phyloP scores from a whole-genome alignment of 164 flowering plant species.

The Magnolia changhungtana region DNA sequence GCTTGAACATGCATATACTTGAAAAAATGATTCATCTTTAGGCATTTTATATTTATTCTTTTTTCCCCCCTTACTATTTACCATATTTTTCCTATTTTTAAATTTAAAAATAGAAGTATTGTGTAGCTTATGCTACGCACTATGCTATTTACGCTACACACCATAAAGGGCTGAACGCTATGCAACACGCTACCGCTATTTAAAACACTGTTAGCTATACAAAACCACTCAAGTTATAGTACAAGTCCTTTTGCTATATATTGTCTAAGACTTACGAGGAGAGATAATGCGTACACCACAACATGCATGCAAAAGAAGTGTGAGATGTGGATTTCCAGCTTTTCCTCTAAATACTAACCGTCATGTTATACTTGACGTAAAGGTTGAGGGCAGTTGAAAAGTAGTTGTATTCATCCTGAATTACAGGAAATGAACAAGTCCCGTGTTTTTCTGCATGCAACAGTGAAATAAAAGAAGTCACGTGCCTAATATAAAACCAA shows the following conservation, averaged over 20 bases:
- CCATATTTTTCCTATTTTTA: no score
- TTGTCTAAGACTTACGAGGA: background rate
- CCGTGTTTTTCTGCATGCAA: constrained; percentile 83
- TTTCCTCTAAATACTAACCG: constrained; percentile 43
- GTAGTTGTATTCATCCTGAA: constrained; percentile 66
- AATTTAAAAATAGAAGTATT: no score
- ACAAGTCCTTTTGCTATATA: background rate
- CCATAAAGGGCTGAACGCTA: no score
- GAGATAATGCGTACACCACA: background rate
- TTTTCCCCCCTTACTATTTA: no score
- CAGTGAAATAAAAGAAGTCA: background rate
- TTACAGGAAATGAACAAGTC: constrained; percentile 72
- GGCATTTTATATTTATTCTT: no score
- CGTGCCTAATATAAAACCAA: background rate
- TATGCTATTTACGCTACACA: no score
- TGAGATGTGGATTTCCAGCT: background rate
- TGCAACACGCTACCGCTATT: no score
- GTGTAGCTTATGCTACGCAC: no score
- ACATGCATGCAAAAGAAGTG: background rate
- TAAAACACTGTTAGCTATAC: no score
- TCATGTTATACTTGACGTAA: constrained; percentile 75
- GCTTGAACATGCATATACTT: no score
- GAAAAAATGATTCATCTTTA: no score
- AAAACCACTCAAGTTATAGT: background rate
- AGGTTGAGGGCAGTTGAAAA: constrained; percentile 61